phyloP scores from a whole-genome alignment of 371 early-diverging fungal species.

The Batkoa obscura region DNA sequence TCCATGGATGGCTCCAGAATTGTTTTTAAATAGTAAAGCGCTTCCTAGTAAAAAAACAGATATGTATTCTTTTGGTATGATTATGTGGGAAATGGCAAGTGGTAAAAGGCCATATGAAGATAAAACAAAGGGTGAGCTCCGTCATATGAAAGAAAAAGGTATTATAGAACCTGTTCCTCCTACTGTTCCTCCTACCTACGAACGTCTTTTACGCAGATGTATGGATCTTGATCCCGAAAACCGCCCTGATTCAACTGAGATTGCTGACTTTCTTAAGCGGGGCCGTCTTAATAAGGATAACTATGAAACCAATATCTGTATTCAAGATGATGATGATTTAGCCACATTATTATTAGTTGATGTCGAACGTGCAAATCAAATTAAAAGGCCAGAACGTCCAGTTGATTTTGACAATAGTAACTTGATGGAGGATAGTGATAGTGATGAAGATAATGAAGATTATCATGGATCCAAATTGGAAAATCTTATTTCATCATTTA shows the following conservation, averaged over 20 bases:
- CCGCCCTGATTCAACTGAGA: background rate
- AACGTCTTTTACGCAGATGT: background rate
- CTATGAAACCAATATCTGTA: conserved; percentile 5
- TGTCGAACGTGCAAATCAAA: background rate
- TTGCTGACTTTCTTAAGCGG: background rate
- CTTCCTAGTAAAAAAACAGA: conserved; percentile 4
- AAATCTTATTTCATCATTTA: background rate
- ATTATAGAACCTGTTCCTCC: conserved; percentile 2
- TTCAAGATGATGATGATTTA: conserved; percentile 4
- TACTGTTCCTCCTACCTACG: conserved; percentile 3
- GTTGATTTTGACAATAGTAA: background rate
- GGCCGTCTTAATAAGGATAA: background rate
- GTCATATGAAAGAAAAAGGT: conserved; percentile 6
- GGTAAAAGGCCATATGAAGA: conserved; percentile 4
- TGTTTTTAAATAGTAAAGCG: conserved; percentile 3
- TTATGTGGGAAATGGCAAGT: conserved; percentile 6
- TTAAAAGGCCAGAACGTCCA: background rate
- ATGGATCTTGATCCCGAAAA: conserved; percentile 1
- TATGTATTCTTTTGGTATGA: conserved; percentile 6
- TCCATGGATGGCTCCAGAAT: conserved; percentile 5
- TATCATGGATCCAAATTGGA: conserved; percentile 2
- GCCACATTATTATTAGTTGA: background rate
- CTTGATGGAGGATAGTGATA: background rate
- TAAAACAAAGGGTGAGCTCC: background rate
- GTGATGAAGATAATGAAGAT: background rate